Percentiles rank a stretch among this genome's conserved stretches.
Evolutionary conservation across 1,284 basidiomycete species (phyloP).

Genomic region (Apiotrichum laibachii): DNA sequence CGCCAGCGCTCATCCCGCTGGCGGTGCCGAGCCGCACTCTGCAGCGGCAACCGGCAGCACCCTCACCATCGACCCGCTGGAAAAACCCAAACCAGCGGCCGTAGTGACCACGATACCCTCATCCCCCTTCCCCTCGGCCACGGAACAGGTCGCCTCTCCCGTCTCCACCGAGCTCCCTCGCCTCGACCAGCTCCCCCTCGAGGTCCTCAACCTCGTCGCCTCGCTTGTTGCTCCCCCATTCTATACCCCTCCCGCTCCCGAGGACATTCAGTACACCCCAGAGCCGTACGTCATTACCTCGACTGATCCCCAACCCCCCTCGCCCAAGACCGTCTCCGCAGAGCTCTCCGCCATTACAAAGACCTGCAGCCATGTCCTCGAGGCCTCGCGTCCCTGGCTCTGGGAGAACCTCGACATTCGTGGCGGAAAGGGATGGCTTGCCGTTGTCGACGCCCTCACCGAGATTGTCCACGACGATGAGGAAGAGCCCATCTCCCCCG

Average conservation of each 20-base stretch:
- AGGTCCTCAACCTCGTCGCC: slow-evolving; percentile 38
- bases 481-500: background rate
- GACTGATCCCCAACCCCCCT: slow-evolving; percentile 35
- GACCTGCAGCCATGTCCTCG: slow-evolving; percentile 29
- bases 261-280: slow-evolving; percentile 17
- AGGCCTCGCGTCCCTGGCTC: slow-evolving; percentile 46
- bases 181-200: slow-evolving; percentile 46
- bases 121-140: background rate
- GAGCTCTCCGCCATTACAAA: slow-evolving; percentile 30
- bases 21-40: slow-evolving; percentile 1
- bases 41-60: background rate
- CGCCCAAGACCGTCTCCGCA: slow-evolving; percentile 21
- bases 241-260: slow-evolving; percentile 25
- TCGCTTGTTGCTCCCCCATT: slow-evolving; percentile 39
- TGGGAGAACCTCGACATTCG: slow-evolving; percentile 50
- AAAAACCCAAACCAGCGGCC: background rate
- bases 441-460: slow-evolving; percentile 49
- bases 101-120: background rate
- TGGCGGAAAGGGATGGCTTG: slow-evolving; percentile 49
- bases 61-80: background rate
- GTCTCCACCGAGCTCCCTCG: background rate
- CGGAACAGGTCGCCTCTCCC: background rate
- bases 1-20: slow-evolving; percentile 4
- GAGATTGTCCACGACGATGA: slow-evolving; percentile 33
- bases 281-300: slow-evolving; percentile 26